Evolutionary conservation across 805 yeast species (phyloP), one percentile per base, ranked within the genome.

Genomic region (Candida broadrunensis): DNA sequence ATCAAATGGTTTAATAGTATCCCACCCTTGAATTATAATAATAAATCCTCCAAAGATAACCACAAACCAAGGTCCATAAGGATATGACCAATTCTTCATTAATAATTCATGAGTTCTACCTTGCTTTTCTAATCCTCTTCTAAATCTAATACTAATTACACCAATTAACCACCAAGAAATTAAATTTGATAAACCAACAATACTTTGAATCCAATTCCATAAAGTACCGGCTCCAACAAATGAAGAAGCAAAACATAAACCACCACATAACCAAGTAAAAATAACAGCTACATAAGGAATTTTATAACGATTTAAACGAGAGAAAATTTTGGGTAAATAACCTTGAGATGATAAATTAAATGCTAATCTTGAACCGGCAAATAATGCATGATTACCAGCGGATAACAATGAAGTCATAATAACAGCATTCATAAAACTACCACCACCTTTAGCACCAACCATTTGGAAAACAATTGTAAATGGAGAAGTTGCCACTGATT

Each of bases 231-330:
- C 73, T 17, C 77, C 77, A 41, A 75, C 67, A 48, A 75, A 75
- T 1, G 81, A 76, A 3, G 82, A 73, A 2, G 80, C 85, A 50
- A 80, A 80, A 53, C 82, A 78, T 35, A 78, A 60, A 0, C 81
- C 83, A 33, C 83, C 78, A 24, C 72, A 62, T 3, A 72, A 51
- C 75, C 80, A 77, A 19, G 84, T 78, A 23, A 68, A 51, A 2
- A 65, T 34, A 1, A 75, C 78, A 0, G 78, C 75, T 15, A 75
- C 73, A 46, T 72, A 73, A 14, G 81, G 81, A 14, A 70, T 65
- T 39, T 70, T 61, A 50, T 54, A 71, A 17, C 77, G 54, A 47
- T 73, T 75, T 14, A 61, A 60, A 39, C 55, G 50, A 13, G 76
- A 65, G 41, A 76, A 67, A 25, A 72, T 35, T 46, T 63, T 65